Conservation (phyloP, 2,329 filamentous ascomycete species). For the Xylaria sp. region DNA sequence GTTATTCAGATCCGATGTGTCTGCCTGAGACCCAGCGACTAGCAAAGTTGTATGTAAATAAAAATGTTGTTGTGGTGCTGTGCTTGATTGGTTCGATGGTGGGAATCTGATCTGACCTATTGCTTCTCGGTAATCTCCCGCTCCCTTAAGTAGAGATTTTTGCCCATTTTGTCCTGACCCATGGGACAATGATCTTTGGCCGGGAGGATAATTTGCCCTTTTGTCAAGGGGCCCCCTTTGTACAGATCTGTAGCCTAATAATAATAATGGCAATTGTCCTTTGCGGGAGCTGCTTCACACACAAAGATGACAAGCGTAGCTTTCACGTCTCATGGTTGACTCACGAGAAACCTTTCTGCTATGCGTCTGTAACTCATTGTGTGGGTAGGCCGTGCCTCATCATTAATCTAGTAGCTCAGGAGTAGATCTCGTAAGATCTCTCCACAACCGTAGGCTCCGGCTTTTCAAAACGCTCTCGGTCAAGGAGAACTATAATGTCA, state of each 20-base stretch:
- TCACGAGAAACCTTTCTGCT: background rate
- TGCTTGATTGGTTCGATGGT: background rate
- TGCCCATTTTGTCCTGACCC: too few species aligned
- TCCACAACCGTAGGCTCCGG: background rate
- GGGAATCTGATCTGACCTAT: background rate
- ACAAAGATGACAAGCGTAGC: background rate
- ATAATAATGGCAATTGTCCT: background rate
- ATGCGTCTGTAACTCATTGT: background rate
- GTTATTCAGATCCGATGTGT: background rate
- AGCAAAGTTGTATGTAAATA: too few species aligned
- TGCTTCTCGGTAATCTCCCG: background rate
- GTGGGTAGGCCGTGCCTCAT: background rate
- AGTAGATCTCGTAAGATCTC: slow-evolving; percentile 1
- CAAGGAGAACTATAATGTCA: slow-evolving; percentile 3
- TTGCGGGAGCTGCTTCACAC: too few species aligned
- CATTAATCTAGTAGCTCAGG: background rate
- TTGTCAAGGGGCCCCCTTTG: background rate
- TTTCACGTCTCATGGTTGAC: background rate
- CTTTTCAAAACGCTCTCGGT: slow-evolving; percentile 3
- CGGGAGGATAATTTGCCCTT: too few species aligned
- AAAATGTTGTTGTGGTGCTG: background rate
- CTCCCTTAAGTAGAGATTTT: background rate
- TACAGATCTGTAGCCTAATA: background rate
- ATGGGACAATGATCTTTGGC: too few species aligned
- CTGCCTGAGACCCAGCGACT: background rate